Evolutionary conservation across 2,329 filamentous ascomycete species (phyloP).

Genomic region (Biscogniauxia sp.): DNA sequence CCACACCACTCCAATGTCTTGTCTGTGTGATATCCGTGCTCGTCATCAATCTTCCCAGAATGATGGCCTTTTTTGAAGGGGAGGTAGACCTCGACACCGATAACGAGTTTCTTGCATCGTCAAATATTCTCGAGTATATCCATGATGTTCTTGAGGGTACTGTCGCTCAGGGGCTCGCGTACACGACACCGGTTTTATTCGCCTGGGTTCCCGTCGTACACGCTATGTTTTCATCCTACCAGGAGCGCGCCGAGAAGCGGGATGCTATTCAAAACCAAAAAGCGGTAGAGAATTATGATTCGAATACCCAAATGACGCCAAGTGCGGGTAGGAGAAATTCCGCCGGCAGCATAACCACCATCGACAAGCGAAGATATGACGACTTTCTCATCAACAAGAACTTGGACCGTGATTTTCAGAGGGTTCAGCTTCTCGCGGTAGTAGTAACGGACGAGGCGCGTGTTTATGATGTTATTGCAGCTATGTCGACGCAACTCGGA

Average conservation of each 20-base stretch:
- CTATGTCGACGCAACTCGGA: slow-evolving; percentile 49
- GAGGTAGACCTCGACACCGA: slow-evolving; percentile 41
- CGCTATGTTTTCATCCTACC: slow-evolving; percentile 63
- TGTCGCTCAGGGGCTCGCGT: slow-evolving; percentile 53
- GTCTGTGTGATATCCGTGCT: slow-evolving; percentile 68
- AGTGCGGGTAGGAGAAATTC: slow-evolving; percentile 52
- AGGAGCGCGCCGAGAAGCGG: slow-evolving; percentile 58
- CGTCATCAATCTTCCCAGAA: slow-evolving; percentile 64
- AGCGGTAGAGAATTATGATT: slow-evolving; percentile 53
- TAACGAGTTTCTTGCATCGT: slow-evolving; percentile 64
- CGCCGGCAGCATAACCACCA: slow-evolving; percentile 60
- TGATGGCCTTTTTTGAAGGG: slow-evolving; percentile 56
- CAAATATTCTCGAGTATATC: slow-evolving; percentile 67
- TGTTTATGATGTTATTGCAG: slow-evolving; percentile 53
- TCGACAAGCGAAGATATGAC: slow-evolving; percentile 59
- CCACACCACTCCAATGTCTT: slow-evolving; percentile 65
- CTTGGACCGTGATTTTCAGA: slow-evolving; percentile 50
- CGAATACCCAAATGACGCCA: slow-evolving; percentile 44
- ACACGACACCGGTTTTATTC: slow-evolving; percentile 71
- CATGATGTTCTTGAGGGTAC: slow-evolving; percentile 68
- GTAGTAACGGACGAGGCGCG: slow-evolving; percentile 48
- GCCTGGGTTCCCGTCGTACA: slow-evolving; percentile 78
- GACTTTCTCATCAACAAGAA: slow-evolving; percentile 52
- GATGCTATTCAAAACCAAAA: slow-evolving; percentile 58
- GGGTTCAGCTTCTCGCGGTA: slow-evolving; percentile 50